Evolutionary conservation across 192 early-diverging fungal species (phyloP).

Genomic region (Entomortierella lignicola): DNA sequence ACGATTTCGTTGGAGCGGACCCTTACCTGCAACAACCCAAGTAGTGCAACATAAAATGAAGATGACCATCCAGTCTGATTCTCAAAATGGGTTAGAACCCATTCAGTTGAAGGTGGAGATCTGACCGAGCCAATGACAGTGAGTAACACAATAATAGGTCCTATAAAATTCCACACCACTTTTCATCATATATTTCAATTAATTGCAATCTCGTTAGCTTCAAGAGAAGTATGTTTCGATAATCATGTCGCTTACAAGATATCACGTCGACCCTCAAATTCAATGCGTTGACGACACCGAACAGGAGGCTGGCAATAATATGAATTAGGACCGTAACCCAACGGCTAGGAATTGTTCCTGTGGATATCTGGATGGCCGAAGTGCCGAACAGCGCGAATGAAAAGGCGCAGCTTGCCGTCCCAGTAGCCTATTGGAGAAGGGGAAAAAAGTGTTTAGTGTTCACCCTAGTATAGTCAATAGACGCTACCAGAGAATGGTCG

Average conservation of each 20-base stretch:
- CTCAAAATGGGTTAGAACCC: slow-evolving; percentile 54
- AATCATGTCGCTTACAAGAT: slow-evolving; percentile 10
- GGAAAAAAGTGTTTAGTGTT: too few relatives aligned
- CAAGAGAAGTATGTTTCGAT: neutral
- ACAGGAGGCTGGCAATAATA: slow-evolving; percentile 12
- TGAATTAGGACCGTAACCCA: slow-evolving; percentile 33
- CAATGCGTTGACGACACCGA: slow-evolving; percentile 29
- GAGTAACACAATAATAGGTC: slow-evolving; percentile 27
- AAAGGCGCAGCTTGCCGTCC: slow-evolving; percentile 32
- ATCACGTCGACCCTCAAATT: slow-evolving; percentile 16
- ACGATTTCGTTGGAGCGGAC: too few relatives aligned
- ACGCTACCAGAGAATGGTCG: neutral
- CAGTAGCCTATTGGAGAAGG: slow-evolving; percentile 26
- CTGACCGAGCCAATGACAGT: slow-evolving; percentile 9
- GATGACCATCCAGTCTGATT: slow-evolving; percentile 53
- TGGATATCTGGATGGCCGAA: slow-evolving; percentile 14
- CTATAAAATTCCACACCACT: slow-evolving; percentile 31
- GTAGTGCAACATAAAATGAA: slow-evolving; percentile 27
- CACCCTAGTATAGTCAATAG: too few relatives aligned
- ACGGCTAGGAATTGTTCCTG: slow-evolving; percentile 7
- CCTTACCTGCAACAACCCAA: slow-evolving; percentile 40
- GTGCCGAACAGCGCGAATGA: slow-evolving; percentile 36
- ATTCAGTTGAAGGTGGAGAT: slow-evolving; percentile 23
- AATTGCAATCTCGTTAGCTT: too few relatives aligned
- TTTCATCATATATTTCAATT: neutral